A percentile compares a stretch with the other conserved stretches of the same genome.
Conservation (phyloP, 78 protist genomes). For the Anaeramoeba ignava region DNA sequence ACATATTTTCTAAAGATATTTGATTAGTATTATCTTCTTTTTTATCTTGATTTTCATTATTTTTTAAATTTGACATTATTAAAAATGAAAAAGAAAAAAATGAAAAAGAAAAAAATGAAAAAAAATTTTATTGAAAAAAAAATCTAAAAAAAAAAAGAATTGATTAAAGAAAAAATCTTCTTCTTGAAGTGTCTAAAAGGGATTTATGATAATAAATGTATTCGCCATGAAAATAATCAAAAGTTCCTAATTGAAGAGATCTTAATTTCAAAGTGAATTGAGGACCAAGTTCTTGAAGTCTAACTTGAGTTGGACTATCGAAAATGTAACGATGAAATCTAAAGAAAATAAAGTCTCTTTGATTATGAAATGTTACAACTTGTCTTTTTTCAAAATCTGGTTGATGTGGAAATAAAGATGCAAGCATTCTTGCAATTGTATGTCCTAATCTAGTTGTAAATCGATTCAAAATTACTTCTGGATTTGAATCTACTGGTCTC, state of each 20-base stretch:
- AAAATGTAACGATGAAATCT: slow-evolving; percentile 77
- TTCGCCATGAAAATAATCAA: slow-evolving; percentile 77
- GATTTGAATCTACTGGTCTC: slow-evolving; percentile 36
- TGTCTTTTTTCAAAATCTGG: slow-evolving; percentile 72
- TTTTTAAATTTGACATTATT: too few species aligned
- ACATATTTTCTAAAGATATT: too few species aligned
- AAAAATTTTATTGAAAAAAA: too few species aligned
- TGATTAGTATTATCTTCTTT: too few species aligned
- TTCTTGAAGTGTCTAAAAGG: background rate
- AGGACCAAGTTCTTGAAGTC: slow-evolving; percentile 93
- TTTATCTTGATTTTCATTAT: too few species aligned
- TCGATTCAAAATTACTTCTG: slow-evolving; percentile 80
- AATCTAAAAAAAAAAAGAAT: too few species aligned
- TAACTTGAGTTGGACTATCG: slow-evolving; percentile 31
- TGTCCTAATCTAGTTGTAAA: slow-evolving; percentile 88
- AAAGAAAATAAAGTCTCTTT: slow-evolving; percentile 92
- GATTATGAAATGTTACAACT: slow-evolving; percentile 88
- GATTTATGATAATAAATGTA: slow-evolving; percentile 17
- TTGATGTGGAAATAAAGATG: slow-evolving; percentile 66
- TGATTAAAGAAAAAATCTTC: background rate
- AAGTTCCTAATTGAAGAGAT: slow-evolving; percentile 79
- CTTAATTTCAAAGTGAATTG: slow-evolving; percentile 78
- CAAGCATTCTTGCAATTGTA: slow-evolving; percentile 64
- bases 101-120: too few species aligned
- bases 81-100: too few species aligned